phyloP scores from a whole-genome alignment of 176 grass and related monocot species.

The Oryza australiensis region DNA sequence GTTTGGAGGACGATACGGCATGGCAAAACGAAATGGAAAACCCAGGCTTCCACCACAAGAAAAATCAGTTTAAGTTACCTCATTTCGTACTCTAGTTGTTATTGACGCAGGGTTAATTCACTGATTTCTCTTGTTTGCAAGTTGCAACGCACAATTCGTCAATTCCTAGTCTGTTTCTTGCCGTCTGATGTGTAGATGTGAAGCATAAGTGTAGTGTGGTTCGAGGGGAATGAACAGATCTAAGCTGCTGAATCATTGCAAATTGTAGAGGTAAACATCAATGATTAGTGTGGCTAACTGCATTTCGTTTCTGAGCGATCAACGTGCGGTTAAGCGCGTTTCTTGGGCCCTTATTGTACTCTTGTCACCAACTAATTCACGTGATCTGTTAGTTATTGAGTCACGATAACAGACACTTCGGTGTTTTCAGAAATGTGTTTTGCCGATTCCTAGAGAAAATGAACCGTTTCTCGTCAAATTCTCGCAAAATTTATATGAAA shows the following conservation, averaged over 20 bases:
- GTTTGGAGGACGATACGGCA: too few species aligned
- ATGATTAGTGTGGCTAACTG: background rate
- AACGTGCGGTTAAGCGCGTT: slow-evolving; percentile 21
- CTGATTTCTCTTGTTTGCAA: too few species aligned
- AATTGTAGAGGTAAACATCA: background rate
- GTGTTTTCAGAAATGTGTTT: background rate
- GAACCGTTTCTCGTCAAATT: background rate
- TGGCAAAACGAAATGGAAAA: too few species aligned
- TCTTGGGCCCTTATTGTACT: slow-evolving; percentile 10
- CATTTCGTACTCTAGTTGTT: background rate
- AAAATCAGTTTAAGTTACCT: too few species aligned
- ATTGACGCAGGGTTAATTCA: background rate
- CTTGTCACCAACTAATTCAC: background rate
- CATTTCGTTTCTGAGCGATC: background rate
- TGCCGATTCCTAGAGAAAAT: background rate
- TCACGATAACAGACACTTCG: background rate
- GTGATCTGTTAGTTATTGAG: background rate
- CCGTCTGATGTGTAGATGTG: too few species aligned
- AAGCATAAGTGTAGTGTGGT: too few species aligned
- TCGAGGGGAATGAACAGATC: background rate
- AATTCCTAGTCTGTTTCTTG: background rate
- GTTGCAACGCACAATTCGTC: background rate
- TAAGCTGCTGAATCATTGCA: background rate
- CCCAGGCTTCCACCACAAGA: too few species aligned
- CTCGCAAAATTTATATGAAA: background rate